phyloP scores from a whole-genome alignment of 2,329 filamentous ascomycete genomes.

The Ceratocystis smalleyi region DNA sequence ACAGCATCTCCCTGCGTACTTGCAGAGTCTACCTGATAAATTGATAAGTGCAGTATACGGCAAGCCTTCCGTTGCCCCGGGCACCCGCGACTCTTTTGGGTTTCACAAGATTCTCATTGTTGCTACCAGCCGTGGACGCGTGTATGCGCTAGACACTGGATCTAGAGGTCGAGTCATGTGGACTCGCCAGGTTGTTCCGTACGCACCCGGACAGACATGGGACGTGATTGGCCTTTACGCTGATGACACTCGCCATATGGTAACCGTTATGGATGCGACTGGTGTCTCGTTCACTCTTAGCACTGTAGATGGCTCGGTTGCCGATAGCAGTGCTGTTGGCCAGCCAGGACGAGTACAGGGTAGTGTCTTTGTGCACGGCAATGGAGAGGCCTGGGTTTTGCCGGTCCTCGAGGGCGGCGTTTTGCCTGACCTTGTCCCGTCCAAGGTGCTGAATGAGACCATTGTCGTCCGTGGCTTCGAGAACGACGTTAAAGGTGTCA shows the following conservation, averaged over 20 bases:
- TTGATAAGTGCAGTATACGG: slow-evolving; percentile 51
- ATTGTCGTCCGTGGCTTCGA: slow-evolving; percentile 37
- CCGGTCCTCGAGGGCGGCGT: slow-evolving; percentile 37
- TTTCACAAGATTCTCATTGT: slow-evolving; percentile 75
- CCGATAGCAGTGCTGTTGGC: slow-evolving; percentile 29
- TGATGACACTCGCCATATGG: slow-evolving; percentile 39
- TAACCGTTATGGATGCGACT: slow-evolving; percentile 43
- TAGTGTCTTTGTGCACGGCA: slow-evolving; percentile 38
- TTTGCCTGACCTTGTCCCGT: slow-evolving; percentile 31
- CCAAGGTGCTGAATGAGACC: slow-evolving; percentile 35
- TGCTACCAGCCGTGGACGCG: slow-evolving; percentile 60
- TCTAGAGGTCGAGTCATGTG: slow-evolving; percentile 61
- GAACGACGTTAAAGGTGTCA: slow-evolving; percentile 39
- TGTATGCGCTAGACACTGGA: slow-evolving; percentile 67
- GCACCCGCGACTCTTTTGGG: slow-evolving; percentile 61
- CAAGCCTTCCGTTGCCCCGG: slow-evolving; percentile 28
- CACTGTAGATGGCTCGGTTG: slow-evolving; percentile 35
- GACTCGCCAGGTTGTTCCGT: slow-evolving; percentile 49
- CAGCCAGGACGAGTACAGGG: slow-evolving; percentile 27
- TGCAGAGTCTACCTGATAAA: slow-evolving; percentile 52
- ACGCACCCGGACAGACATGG: slow-evolving; percentile 41
- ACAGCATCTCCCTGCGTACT: slow-evolving; percentile 56
- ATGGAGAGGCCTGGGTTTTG: slow-evolving; percentile 38
- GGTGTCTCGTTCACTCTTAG: slow-evolving; percentile 47
- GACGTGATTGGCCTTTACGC: slow-evolving; percentile 52